Evolutionary conservation across 140 eudicot genomes (phyloP), one percentile per base, ranked within the genome.

Genomic region (Ambrosia hybrid): DNA sequence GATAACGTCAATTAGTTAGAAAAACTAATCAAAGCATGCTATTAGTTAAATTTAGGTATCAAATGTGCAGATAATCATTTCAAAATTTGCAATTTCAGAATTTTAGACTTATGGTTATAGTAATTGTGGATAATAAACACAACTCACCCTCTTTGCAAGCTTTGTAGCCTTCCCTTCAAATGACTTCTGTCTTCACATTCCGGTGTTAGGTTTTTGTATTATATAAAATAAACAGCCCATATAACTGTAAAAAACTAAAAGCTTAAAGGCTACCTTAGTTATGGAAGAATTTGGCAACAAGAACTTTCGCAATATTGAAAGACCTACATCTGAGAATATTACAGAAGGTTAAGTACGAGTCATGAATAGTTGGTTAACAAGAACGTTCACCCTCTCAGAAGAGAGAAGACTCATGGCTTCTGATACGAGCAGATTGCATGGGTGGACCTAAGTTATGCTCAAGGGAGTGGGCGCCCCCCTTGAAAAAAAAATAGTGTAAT

Each of bases 101-200:
- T 21, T 21, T 21, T 21, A 21, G 1, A 21, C 30, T 21, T 21
- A 37, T 48, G 41, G 60, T 65, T 39, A 30, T 3, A 43, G 46
- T 39, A 39, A 39, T 39, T 41, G 5, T 41, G 46, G 46, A 5
- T 59, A 68, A 43, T 56, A 46, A 45, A 68, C 13, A 4, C 59
- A 15, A 76, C 93, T 80, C 78, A 95, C 99, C 95, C 99, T 79
- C 85, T 95, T 95, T 53, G 99, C 99, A 83, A 95, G 97, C 82
- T 95, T 86, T 65, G 84, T 81, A 45, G 99, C 97, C 80, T 88
- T 91, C 85, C 96, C 87, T 84, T 78, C 84, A 26, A 82, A 79
- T 81, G 87, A 88, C 87, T 81, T 86, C 97, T 94, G 95, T 88
- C 95, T 95, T 91, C 89, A 85, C 74, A 86, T 36, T 73, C 78